These are phyloP conservation scores for Rhodotorula sp. DNA, from an alignment of 1,284 basidiomycete genomes.

Conservation along the genomic window DNA sequence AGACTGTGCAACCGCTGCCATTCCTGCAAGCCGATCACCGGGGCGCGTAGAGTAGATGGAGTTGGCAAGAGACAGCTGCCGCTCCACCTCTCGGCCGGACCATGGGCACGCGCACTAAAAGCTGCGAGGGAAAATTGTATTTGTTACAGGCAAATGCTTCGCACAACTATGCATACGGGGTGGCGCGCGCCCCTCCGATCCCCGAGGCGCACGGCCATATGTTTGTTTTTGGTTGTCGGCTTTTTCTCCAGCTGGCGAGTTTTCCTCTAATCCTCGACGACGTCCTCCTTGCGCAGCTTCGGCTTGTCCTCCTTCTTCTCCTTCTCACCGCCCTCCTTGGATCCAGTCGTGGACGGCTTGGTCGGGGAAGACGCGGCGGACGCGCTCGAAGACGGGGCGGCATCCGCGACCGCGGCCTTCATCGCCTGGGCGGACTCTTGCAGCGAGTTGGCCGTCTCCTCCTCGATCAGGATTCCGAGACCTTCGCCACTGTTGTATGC, in stretches of 20 bases:
- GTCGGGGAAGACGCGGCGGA: not conserved
- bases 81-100: too few species aligned
- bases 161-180: not conserved
- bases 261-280: slow-evolving; percentile 63
- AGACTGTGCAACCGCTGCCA: slow-evolving; percentile 13
- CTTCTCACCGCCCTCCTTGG: slow-evolving; percentile 36
- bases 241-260: not conserved
- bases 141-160: too few species aligned
- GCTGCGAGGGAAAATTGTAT: too few species aligned
- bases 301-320: slow-evolving; percentile 67
- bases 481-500: slow-evolving; percentile 45
- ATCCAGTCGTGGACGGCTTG: slow-evolving; percentile 53
- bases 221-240: not conserved
- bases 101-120: too few species aligned
- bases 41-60: not conserved
- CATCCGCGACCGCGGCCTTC: slow-evolving; percentile 17
- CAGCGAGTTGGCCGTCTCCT: slow-evolving; percentile 42
- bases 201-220: too few species aligned
- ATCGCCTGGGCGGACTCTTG: slow-evolving; percentile 63
- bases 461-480: slow-evolving; percentile 45
- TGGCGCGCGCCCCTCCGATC: too few species aligned
- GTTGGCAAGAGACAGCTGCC: too few species aligned
- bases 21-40: not conserved
- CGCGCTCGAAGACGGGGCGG: slow-evolving; percentile 47
- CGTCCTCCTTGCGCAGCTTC: slow-evolving; percentile 80